Evolutionary conservation across 2,329 filamentous ascomycete species (phyloP), one percentile per base, ranked within the genome.

Genomic region (Colletotrichum viniferum): DNA sequence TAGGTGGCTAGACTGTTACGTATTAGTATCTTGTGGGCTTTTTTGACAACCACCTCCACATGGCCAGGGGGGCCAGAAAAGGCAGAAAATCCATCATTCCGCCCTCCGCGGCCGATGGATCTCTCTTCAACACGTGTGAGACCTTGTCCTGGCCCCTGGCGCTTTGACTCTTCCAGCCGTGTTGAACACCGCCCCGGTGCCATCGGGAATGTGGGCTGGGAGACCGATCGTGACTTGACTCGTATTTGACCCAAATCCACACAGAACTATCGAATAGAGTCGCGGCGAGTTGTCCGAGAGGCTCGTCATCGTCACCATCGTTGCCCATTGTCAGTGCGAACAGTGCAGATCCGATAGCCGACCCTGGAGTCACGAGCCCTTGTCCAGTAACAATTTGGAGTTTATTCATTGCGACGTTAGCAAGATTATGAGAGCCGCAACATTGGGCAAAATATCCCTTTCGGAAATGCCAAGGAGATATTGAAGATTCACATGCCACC

Each of bases 341-440:
- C 34, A 30, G n/a, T 26, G 73, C 58, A 73, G 73, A 73, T 73
- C 69, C 73, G 73, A 75, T 73, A 64, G 43, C 73, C 73, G 73
- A 73, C 43, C 69, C 60, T 16, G 58, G 28, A 48, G 12, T n/a
- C 21, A n/a, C 43, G 21, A 38, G 34, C 26, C 34, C 38, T 13
- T 28, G 67, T 32, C n/a, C 7, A 32, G 7, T 24, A 32, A 13
- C 14, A 52, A 12, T 14, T 16, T 3, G 21, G 43, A 34, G 21
- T 26, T 55, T 16, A 55, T 52, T 26, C n/a, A 62, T 62, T 34
- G 32, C 32, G 7, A 62, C 58, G 28, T n/a, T 34, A 7, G 18
- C 58, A 30, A 62, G n/a, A 7, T 30, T 16, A 4, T 28, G 28
- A 36, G 18, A 62, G 21, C 28, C 58, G 58, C 28, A 34, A 36